A percentile compares a stretch with the other conserved stretches of the same genome.
phyloP scores from a whole-genome alignment of 345 rosid genomes.

The Heritiera littoralis region DNA sequence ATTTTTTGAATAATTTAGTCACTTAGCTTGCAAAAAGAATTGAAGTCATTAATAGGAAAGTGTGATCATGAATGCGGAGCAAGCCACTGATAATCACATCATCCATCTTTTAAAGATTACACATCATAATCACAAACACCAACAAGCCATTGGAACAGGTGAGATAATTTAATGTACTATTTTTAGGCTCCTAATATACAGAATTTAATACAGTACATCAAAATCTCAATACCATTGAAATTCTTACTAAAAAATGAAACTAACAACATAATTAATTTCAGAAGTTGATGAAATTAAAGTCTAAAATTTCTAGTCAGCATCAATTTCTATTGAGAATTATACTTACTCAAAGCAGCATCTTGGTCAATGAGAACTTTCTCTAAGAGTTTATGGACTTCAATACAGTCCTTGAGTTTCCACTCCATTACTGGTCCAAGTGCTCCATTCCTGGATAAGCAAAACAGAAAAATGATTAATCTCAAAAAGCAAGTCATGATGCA shows the following conservation, averaged over 20 bases:
- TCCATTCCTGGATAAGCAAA: constrained; percentile 49
- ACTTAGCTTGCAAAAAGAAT: neutral
- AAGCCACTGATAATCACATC: neutral
- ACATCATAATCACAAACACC: neutral
- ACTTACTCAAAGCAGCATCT: constrained; percentile 85
- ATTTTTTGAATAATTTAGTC: neutral
- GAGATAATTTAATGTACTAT: neutral
- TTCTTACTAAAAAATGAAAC: neutral
- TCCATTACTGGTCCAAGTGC: constrained; percentile 58
- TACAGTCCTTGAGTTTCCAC: constrained; percentile 91
- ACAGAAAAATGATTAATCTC: constrained; percentile 7
- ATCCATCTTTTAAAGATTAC: neutral
- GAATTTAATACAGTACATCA: neutral
- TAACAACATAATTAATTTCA: neutral
- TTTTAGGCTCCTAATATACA: neutral
- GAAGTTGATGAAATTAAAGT: neutral
- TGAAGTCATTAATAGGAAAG: neutral
- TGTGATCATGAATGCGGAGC: neutral
- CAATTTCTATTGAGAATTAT: constrained; percentile 1
- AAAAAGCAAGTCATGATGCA: neutral
- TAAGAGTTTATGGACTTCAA: constrained; percentile 70
- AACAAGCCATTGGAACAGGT: neutral
- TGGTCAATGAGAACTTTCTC: constrained; percentile 49
- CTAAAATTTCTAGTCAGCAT: neutral
- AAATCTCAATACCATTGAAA: neutral